Evolutionary conservation across 306 rosid species (phyloP).

Genomic region (Prunus kanzakura): DNA sequence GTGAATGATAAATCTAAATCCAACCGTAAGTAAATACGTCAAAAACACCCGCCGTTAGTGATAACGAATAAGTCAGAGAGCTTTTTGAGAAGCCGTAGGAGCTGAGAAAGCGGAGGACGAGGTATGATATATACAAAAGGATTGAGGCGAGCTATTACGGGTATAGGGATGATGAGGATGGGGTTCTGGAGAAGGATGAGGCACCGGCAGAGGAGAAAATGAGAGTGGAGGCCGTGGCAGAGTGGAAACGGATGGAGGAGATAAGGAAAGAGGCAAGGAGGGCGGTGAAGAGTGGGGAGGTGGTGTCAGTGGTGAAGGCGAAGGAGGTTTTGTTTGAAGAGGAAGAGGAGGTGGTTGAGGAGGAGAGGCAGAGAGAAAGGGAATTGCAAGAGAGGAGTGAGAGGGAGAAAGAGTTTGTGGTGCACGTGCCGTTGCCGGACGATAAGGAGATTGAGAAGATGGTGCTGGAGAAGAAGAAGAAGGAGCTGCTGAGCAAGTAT

Average conservation of each 20-base stretch:
- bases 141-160: slow-evolving; percentile 89
- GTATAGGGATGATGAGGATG: slow-evolving; percentile 88
- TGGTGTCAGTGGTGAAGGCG: slow-evolving; percentile 44
- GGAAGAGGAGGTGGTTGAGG: slow-evolving; percentile 89
- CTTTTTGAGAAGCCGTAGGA: slow-evolving; percentile 91
- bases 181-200: slow-evolving; percentile 66
- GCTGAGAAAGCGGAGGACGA: slow-evolving; percentile 72
- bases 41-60: no score
- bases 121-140: slow-evolving; percentile 80
- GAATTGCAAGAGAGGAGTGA: slow-evolving; percentile 33
- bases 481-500: slow-evolving; percentile 69
- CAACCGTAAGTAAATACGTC: no score
- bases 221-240: slow-evolving; percentile 62
- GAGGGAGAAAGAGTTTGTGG: slow-evolving; percentile 71
- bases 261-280: slow-evolving; percentile 78
- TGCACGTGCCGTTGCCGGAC: slow-evolving; percentile 87
- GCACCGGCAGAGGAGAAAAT: slow-evolving; percentile 60
- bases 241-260: slow-evolving; percentile 75
- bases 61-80: slow-evolving; percentile 64
- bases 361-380: slow-evolving; percentile 55
- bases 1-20: no score
- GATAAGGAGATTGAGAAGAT: slow-evolving; percentile 86
- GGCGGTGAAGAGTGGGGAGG: slow-evolving; percentile 81
- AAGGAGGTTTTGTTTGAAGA: slow-evolving; percentile 64
- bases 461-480: slow-evolving; percentile 93